Percentiles rank a stretch among this genome's conserved stretches.
phyloP scores from a whole-genome alignment of 139 green algal species.

The Haematococcus lacustris region DNA sequence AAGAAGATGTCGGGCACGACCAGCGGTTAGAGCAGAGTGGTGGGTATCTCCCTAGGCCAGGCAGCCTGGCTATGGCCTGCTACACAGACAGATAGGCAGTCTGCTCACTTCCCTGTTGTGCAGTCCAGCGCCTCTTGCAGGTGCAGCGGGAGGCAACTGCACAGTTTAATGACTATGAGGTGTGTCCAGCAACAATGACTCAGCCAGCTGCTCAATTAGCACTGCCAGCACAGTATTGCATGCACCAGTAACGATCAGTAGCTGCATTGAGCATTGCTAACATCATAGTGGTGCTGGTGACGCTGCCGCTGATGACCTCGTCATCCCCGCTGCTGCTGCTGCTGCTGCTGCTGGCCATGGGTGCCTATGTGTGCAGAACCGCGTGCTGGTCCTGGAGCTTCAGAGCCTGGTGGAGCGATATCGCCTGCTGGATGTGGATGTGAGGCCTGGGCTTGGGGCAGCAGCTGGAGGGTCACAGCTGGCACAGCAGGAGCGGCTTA shows the following conservation, averaged over 20 bases:
- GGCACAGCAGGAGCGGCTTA: background rate
- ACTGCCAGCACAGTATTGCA: background rate
- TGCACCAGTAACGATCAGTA: background rate
- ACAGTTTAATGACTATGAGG: slow-evolving; percentile 6
- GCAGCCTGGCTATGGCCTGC: no score
- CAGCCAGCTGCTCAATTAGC: background rate
- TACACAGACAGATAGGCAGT: no score
- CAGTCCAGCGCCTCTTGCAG: slow-evolving; percentile 5
- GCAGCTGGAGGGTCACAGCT: background rate
- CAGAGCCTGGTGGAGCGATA: slow-evolving; percentile 28
- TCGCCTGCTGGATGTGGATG: slow-evolving; percentile 24
- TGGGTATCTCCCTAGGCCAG: no score
- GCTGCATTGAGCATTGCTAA: background rate
- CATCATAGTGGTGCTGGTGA: background rate
- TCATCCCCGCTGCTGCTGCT: background rate
- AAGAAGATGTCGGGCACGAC: no score
- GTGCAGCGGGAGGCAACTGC: background rate
- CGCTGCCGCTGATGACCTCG: background rate
- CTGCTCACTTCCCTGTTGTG: background rate
- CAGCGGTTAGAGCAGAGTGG: no score
- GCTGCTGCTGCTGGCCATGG: no score
- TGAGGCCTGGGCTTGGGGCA: background rate
- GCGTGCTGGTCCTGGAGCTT: slow-evolving; percentile 31
- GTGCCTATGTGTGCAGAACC: slow-evolving; percentile 15
- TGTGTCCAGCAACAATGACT: background rate